These are phyloP conservation scores for Cystobasidium ongulense DNA, from an alignment of 768 basidiomycete species.

Conservation along the genomic window DNA sequence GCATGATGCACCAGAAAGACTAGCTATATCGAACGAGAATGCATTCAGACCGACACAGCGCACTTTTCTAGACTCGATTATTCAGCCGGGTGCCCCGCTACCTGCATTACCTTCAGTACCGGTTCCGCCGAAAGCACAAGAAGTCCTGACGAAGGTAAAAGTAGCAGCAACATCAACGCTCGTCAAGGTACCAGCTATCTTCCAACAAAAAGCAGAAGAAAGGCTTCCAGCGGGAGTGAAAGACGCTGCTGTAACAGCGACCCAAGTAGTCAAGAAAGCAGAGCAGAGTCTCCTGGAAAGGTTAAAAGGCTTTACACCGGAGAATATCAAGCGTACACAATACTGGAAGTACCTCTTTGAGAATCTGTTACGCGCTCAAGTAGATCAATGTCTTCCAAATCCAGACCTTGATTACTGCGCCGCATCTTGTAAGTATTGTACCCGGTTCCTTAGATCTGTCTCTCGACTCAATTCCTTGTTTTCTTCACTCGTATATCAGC, in stretches of 20 bases:
- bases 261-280: background rate
- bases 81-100: background rate
- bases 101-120: background rate
- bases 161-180: background rate
- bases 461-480: background rate
- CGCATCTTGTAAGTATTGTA: background rate
- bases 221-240: background rate
- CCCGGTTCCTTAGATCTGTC: background rate
- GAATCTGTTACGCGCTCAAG: background rate
- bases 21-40: conserved; percentile 12
- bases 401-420: conserved; percentile 14
- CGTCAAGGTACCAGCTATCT: conserved; percentile 17
- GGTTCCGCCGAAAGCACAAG: background rate
- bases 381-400: background rate
- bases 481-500: conserved; percentile 47
- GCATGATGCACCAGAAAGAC: background rate
- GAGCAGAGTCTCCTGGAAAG: background rate
- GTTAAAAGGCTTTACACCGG: conserved; percentile 3
- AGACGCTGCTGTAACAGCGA: background rate
- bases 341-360: conserved; percentile 10
- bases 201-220: conserved; percentile 10
- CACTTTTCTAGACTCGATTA: background rate
- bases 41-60: conserved; percentile 25
- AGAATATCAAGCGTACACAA: background rate
- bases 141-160: background rate